Evolutionary conservation across 371 early-diverging fungal species (phyloP), one percentile per base, ranked within the genome.

Genomic region (Mortierella sp.): DNA sequence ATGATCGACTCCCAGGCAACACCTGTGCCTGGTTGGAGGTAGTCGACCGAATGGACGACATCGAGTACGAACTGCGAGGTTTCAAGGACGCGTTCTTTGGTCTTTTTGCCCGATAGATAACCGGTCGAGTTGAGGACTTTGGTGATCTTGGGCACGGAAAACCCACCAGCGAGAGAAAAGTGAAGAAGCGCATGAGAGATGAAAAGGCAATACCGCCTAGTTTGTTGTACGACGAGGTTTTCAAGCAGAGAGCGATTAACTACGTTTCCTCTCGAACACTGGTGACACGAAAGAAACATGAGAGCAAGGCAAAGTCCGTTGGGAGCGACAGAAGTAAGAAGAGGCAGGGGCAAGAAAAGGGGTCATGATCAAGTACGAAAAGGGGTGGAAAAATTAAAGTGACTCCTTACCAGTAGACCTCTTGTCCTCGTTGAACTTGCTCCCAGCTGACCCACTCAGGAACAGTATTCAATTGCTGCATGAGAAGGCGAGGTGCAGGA

Each of bases 391-490:
- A 59, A 28, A 26, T 26, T 26, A 28, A 13, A 57, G 37, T 16
- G n/a, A 21, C 1, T 21, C 21, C 77, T 67, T 73, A 79, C 83
- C 77, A 71, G 43, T 54, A 74, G 4, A 83, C 80, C 8, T 74
- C 55, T 55, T 80, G 77, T 0, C 80, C 80, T 1, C 80, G 73
- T 9, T 57, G 54, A 2, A 83, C 50, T 31, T 76, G 73, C 11
- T 74, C 53, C 83, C 83, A 83, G 8, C 80, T 75, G 14, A 83
- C 80, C 83, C 83, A 83, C 8, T 76, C 80, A 44, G 83, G 83
- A 5, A 83, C 77, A 0, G 71, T 77, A 69, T 59, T 76, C 34
- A 79, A 11, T 21, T 78, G 72, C 19, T 80, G 53, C 75, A 77
- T 57, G 21, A 80, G 70, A 46, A 71, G 46, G 0, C 76, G 75